phyloP scores from a whole-genome alignment of 148 eudicot genomes.

The Silene latifolia region DNA sequence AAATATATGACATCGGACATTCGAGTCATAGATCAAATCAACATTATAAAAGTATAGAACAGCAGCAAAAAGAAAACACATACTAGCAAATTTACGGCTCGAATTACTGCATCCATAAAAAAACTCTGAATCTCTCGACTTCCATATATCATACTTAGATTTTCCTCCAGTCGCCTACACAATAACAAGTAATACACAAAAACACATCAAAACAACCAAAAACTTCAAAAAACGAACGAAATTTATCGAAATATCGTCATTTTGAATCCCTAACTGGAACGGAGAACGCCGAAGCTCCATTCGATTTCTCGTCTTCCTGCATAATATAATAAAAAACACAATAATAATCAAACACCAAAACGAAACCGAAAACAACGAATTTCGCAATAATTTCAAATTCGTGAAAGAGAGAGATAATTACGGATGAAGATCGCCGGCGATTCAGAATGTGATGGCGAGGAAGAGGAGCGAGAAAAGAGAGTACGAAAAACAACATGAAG shows the following conservation, averaged over 20 bases:
- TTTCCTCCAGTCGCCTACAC: conserved; percentile 57
- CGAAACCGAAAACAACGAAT: neutral
- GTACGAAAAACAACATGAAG: conserved; percentile 43
- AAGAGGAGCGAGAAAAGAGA: conserved; percentile 57
- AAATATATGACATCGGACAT: neutral
- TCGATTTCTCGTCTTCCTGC: conserved; percentile 31
- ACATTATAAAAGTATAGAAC: neutral
- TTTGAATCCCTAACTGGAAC: conserved; percentile 64
- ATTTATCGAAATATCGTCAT: neutral
- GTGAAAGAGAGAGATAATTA: conserved; percentile 15
- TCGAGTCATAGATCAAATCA: neutral
- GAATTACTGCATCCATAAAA: conserved; percentile 76
- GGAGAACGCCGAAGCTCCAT: conserved; percentile 29
- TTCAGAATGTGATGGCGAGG: conserved; percentile 32
- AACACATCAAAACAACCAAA: conserved; percentile 36
- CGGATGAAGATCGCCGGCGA: conserved; percentile 21
- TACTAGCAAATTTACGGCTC: conserved; percentile 68
- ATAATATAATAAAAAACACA: conserved; percentile 10
- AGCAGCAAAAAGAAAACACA: conserved; percentile 4
- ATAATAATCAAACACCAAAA: neutral
- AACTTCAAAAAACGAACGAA: conserved; percentile 1
- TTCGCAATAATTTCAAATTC: neutral
- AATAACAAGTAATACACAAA: conserved; percentile 17
- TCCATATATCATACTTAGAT: conserved; percentile 66
- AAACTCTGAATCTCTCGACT: conserved; percentile 53